Conservation (phyloP, 208 protist genomes). For the Trichomonas vaginalis region DNA sequence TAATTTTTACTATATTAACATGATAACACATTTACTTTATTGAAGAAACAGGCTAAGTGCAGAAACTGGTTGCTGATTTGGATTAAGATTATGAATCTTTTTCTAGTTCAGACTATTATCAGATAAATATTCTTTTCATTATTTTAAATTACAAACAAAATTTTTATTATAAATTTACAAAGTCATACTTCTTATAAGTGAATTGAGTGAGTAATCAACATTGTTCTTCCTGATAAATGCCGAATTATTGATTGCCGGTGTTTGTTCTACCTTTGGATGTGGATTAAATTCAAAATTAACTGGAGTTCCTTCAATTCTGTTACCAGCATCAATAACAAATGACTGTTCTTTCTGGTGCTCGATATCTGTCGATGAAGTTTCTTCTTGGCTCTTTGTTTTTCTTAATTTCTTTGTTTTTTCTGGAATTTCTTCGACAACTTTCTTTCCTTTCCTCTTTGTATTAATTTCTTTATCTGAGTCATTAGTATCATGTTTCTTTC, state of each 20-base stretch:
- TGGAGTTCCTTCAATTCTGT: background rate
- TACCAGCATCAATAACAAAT: background rate
- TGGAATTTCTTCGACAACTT: no score
- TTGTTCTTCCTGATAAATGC: background rate
- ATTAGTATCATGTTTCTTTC: background rate
- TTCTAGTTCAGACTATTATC: no score
- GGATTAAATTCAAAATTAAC: background rate
- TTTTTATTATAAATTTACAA: background rate
- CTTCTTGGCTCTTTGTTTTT: no score
- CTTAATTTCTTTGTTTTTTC: no score
- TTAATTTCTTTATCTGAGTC: background rate
- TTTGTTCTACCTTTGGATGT: background rate
- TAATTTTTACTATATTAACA: no score
- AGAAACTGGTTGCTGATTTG: no score
- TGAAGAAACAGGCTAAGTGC: no score
- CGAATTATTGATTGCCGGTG: background rate
- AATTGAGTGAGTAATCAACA: background rate
- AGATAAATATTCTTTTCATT: no score
- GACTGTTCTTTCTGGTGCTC: background rate
- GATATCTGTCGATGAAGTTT: no score
- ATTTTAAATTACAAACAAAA: background rate
- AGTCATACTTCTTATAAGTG: background rate
- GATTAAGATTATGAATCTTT: no score
- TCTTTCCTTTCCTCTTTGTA: background rate
- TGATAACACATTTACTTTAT: no score